Base-by-base conservation (phyloP, 768 basidiomycete species). In the Pholiota molesta region DNA sequence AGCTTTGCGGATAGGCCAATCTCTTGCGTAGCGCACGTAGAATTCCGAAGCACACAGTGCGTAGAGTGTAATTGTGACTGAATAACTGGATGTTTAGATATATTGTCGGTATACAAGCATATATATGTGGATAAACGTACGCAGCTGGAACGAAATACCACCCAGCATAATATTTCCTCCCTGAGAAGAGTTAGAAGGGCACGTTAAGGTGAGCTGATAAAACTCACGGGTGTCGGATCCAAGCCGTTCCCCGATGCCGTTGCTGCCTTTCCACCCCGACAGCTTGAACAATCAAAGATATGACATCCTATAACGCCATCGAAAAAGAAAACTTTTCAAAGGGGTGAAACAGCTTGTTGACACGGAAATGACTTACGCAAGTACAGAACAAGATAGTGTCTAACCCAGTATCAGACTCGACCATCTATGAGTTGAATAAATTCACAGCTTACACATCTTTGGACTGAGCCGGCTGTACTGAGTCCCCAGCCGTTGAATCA, bases 271-370 rank as follows among this genome's bases (percentile, higher is more conserved):
- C 81, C 88, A 26, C 89, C 89, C 89, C 89, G 17, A 81, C 72
- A 45, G 82, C 88, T 73, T 91, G 89, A 1, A 89, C 74, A 26
- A 84, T 71, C 23, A 91, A 78, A 10, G 88, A 82, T 35, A 86
- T 70, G 19, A 88, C 68, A 64, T 91, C 90, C 80, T 52, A 35
- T 7, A 2, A 7, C 9, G 6, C 31, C 31, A 31, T 31, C 6
- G n/a, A n/a, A n/a, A 9, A 3, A 31, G 14, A 16, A 9, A 5
- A 53, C 8, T 44, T 13, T 19, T n/a, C 49, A 10, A 13, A 17
- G 9, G 45, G 14, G 37, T 33, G 9, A 35, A 26, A 28, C 29
- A 2, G 26, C 4, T 29, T 0, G n/a, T 44, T 45, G 2, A 3
- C 6, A 28, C 1, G 10, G 23, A 26, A 21, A 11, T 11, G 6